Percentiles rank a stretch among this genome's conserved stretches.
Conservation (phyloP, 129 eudicot genomes). For the Centaurea solstitialis region DNA sequence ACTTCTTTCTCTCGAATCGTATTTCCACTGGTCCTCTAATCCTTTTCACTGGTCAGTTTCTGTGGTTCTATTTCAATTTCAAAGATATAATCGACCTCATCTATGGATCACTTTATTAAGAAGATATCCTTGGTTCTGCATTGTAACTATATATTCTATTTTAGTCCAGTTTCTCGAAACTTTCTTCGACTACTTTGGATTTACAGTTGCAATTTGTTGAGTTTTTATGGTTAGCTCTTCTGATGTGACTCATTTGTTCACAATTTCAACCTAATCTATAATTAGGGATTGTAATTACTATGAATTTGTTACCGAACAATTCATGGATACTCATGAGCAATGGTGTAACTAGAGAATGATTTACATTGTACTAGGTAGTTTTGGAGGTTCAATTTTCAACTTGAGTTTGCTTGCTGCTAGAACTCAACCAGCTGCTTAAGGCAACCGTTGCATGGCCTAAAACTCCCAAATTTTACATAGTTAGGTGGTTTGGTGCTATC, state of each 20-base stretch:
- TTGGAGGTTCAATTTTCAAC: conserved; percentile 43
- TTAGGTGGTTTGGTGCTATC: conserved; percentile 30
- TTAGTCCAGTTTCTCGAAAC: neutral
- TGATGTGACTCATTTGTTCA: neutral
- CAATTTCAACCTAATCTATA: neutral
- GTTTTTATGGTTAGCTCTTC: neutral
- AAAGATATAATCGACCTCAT: neutral
- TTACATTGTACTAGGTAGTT: conserved; percentile 39
- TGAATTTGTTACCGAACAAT: neutral
- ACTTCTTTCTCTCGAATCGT: conserved; percentile 40
- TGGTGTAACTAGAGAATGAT: neutral
- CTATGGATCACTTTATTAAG: neutral
- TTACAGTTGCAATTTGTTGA: neutral
- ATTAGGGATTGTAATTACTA: neutral
- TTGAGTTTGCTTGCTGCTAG: conserved; percentile 32
- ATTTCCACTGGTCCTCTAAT: conserved; percentile 38
- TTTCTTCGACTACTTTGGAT: neutral
- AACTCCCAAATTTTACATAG: neutral
- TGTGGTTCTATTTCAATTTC: neutral
- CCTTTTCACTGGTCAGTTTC: conserved; percentile 31
- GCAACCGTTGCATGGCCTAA: conserved; percentile 23
- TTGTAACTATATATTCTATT: neutral
- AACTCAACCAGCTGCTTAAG: conserved; percentile 15
- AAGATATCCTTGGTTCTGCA: neutral
- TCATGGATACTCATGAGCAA: neutral